Evolutionary conservation across 148 eudicot species (phyloP).

Genomic region (Rheum nobile): DNA sequence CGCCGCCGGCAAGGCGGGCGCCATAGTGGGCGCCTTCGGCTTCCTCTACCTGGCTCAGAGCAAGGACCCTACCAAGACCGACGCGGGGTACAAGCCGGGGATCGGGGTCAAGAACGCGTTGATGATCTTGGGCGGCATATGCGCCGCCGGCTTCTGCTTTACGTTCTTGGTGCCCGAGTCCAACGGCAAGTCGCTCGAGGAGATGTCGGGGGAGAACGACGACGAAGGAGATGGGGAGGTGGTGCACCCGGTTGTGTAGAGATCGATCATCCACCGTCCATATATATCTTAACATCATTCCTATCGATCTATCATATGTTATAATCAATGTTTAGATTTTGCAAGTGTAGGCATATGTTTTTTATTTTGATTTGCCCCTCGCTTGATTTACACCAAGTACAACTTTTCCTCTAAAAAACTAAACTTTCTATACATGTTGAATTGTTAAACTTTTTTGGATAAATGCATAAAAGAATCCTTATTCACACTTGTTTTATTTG

Average conservation of each 20-base stretch:
- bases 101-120: conserved; percentile 58
- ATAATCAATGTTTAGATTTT: background rate
- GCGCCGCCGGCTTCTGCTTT: conserved; percentile 38
- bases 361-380: background rate
- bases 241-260: background rate
- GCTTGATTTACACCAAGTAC: too few species aligned
- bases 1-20: conserved; percentile 81
- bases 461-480: too few species aligned
- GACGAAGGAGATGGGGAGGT: conserved; percentile 16
- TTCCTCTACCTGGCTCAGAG: conserved; percentile 59
- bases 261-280: too few species aligned
- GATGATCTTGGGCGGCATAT: conserved; percentile 41
- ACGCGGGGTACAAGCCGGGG: conserved; percentile 63
- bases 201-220: conserved; percentile 54
- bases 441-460: too few species aligned
- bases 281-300: too few species aligned
- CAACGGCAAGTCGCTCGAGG: conserved; percentile 75
- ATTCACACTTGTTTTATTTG: too few species aligned
- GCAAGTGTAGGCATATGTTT: background rate
- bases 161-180: conserved; percentile 78
- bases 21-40: conserved; percentile 72
- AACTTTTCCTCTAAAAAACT: too few species aligned
- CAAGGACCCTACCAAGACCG: conserved; percentile 25
- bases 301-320: too few species aligned
- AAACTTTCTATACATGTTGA: too few species aligned